Evolutionary conservation across 768 basidiomycete genomes (phyloP), one percentile per base, ranked within the genome.

Genomic region (Mycena pura): DNA sequence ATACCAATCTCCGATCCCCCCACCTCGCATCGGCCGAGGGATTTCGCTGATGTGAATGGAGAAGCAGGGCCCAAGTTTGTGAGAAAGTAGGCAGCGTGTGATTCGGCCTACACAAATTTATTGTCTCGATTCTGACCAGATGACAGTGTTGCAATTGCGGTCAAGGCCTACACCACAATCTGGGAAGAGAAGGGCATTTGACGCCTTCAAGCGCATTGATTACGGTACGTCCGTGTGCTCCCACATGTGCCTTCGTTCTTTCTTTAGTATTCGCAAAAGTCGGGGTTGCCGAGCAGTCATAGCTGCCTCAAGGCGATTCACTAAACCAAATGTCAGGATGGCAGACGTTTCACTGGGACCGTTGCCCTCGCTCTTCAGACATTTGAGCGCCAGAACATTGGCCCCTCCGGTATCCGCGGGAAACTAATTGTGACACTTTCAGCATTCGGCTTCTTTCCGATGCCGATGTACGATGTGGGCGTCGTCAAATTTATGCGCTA

Each of bases 201-300:
- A 38, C 17, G 53, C 29, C 6, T 68, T 68, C 34, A 63, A 65
- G 34, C 49, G 64, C 28, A 60, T 68, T 19, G 67, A 66, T 27
- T 68, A 68, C 25, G 64, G 67, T 66, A 43, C 49, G 57, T 59
- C 7, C 10, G 4, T 5, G 8, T 22, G 3, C 48, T 9, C 9
- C 34, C 34, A 36, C 17, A 9, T 36, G 10, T 9, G 34, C 34
- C 17, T 17, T n/a, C n/a, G n/a, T 9, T 36, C 34, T 36, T 31
- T 6, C 9, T 29, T n/a, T 8, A 68, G 64, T 66, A 3, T 68
- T 68, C 36, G 67, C 67, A 8, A 68, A 68, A 41, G 67, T 64
- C 22, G 67, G 64, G 11, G 57, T 68, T 31, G 61, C 64, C 21
- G 67, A 68, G 13, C 64, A 22, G 31, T 34, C 13, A 58, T 62